Evolutionary conservation across 1,139 yeast species (phyloP).

Genomic region (Taphrina populina): DNA sequence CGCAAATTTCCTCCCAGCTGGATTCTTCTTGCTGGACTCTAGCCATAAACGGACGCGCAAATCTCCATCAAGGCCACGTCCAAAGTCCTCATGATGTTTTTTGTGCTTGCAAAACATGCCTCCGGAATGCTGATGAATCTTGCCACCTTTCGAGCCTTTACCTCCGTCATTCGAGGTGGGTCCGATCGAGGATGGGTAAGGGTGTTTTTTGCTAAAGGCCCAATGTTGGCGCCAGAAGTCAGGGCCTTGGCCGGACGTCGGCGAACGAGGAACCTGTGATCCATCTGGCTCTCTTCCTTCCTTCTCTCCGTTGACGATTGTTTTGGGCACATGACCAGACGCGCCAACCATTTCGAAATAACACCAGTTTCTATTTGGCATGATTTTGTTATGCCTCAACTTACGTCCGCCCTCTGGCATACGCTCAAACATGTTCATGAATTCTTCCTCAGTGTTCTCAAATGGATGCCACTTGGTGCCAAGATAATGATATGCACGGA

Average conservation of each 20-base stretch:
- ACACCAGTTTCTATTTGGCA: conserved; percentile 31
- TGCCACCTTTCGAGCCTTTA: conserved; percentile 12
- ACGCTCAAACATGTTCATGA: conserved; percentile 26
- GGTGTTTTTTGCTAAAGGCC: conserved; percentile 25
- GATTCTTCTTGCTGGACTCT: conserved; percentile 27
- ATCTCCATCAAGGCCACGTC: conserved; percentile 29
- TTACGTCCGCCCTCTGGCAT: conserved; percentile 31
- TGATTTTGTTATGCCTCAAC: conserved; percentile 19
- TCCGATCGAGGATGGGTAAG: conserved; percentile 25
- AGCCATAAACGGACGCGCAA: conserved; percentile 26
- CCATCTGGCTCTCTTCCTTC: conserved; percentile 12
- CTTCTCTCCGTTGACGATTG: conserved; percentile 15
- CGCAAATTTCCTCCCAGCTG: conserved; percentile 19
- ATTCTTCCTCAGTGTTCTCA: conserved; percentile 21
- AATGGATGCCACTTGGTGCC: conserved; percentile 28
- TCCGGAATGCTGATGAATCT: conserved; percentile 24
- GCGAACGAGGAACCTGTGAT: conserved; percentile 2
- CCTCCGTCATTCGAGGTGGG: conserved; percentile 12
- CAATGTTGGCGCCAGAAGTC: conserved; percentile 30
- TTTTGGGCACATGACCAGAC: not conserved
- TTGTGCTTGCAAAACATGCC: conserved; percentile 30
- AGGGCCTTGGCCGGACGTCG: conserved; percentile 13
- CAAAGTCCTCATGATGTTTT: conserved; percentile 31
- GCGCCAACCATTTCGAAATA: conserved; percentile 23
- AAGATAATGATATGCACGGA: conserved; percentile 45